phyloP scores from a whole-genome alignment of 306 rosid species.

The Corylus avellana region DNA sequence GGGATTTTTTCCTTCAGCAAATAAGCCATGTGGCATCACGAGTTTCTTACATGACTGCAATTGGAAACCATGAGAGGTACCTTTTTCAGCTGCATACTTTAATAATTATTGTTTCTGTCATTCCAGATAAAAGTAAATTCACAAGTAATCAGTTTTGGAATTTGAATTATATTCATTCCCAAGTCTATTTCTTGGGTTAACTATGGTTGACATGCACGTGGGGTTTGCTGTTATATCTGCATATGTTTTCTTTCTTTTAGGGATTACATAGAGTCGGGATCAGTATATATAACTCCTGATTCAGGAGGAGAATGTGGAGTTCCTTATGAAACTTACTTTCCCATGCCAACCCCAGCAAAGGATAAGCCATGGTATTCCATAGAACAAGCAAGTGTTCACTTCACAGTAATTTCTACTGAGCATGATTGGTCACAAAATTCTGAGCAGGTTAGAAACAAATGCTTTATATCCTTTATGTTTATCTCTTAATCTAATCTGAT shows the following conservation, averaged over 20 bases:
- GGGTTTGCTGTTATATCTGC: neutral
- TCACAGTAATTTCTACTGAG: slow-evolving; percentile 84
- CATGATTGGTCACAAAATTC: slow-evolving; percentile 62
- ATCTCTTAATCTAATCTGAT: slow-evolving; percentile 4
- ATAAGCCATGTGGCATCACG: slow-evolving; percentile 68
- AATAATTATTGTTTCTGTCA: neutral
- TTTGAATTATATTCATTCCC: neutral
- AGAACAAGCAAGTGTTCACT: slow-evolving; percentile 77
- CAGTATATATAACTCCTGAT: slow-evolving; percentile 60
- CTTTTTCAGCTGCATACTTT: neutral
- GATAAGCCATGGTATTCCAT: slow-evolving; percentile 95
- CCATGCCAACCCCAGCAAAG: slow-evolving; percentile 70
- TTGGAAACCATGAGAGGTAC: slow-evolving; percentile 94
- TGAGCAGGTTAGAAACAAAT: slow-evolving; percentile 58
- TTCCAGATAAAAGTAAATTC: neutral
- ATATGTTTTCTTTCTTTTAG: slow-evolving; percentile 30
- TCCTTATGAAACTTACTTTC: slow-evolving; percentile 81
- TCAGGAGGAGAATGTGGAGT: slow-evolving; percentile 98
- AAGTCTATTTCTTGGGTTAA: too few relatives aligned
- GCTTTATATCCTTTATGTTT: neutral
- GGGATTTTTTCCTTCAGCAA: slow-evolving; percentile 79
- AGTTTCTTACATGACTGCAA: slow-evolving; percentile 84
- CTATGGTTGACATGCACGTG: neutral
- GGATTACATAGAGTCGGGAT: slow-evolving; percentile 65
- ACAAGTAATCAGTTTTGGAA: neutral